Evolutionary conservation across 768 basidiomycete species (phyloP).

Genomic region (Chalciporus piperatus): DNA sequence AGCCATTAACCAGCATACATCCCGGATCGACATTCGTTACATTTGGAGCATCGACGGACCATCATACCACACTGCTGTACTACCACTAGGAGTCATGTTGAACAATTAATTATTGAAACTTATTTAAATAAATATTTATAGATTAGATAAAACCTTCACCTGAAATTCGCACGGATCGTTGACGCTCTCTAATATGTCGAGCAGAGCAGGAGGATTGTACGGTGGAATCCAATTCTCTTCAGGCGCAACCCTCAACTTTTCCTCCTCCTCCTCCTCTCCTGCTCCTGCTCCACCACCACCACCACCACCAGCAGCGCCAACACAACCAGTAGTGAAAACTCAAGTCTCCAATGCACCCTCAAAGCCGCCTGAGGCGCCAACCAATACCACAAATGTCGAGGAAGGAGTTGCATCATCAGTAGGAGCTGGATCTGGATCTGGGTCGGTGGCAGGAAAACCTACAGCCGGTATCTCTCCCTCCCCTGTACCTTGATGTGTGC

Average conservation of each 20-base stretch:
- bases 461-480: slow-evolving; percentile 56
- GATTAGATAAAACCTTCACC: neutral
- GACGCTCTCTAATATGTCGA: slow-evolving; percentile 52
- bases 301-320: slow-evolving; percentile 15
- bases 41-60: slow-evolving; percentile 10
- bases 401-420: slow-evolving; percentile 23
- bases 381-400: slow-evolving; percentile 23
- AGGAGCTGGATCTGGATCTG: slow-evolving; percentile 30
- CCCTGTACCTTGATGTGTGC: slow-evolving; percentile 37
- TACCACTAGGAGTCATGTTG: too few relatives aligned
- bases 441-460: slow-evolving; percentile 41
- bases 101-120: too few relatives aligned
- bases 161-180: slow-evolving; percentile 16
- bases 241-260: slow-evolving; percentile 49
- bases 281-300: slow-evolving; percentile 26
- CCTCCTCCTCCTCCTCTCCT: slow-evolving; percentile 43
- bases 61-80: neutral
- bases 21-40: neutral
- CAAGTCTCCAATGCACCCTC: slow-evolving; percentile 18
- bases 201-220: slow-evolving; percentile 80
- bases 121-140: neutral
- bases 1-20: slow-evolving; percentile 57
- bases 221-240: slow-evolving; percentile 86
- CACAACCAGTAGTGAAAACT: slow-evolving; percentile 17
- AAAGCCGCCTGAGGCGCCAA: slow-evolving; percentile 24